Evolutionary conservation across 805 yeast genomes (phyloP), one percentile per base, ranked within the genome.

Genomic region (Pichia eremophila): DNA sequence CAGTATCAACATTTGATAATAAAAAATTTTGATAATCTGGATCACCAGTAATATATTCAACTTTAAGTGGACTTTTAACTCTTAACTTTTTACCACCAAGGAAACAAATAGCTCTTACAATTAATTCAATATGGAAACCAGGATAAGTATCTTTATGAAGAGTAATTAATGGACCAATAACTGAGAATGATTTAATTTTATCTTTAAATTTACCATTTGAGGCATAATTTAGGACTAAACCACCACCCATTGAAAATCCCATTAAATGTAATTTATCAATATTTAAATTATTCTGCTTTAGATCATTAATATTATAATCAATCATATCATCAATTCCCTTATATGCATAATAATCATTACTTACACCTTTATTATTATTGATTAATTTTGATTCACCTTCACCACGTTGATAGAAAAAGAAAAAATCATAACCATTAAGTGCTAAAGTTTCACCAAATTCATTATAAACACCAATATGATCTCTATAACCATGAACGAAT

Each of bases 221-320:
- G 4, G 77, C 79, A 59, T 85, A 84, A 61, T 80, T 81, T 48
- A 85, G 65, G 0, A 67, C 68, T 44, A 85, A 78, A 0, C 83
- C 90, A 19, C 91, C 91, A 44, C 95, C 95, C 90, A 85, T 83
- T 10, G 89, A 83, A 54, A 81, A 87, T 1, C 91, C 89, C 57
- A 75, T 67, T 41, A 85, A 57, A 54, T 68, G 73, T 32, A 83
- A 54, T 51, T 74, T 74, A 43, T 68, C 70, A 1, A 54, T 46
- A 1, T 54, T 46, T 17, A 50, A 49, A 10, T 49, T 55, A 29
- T 58, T 41, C 19, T 58, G 25, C 15, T 47, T 46, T 45, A 63
- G 51, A 29, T 68, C 67, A 18, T 71, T 69, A 22, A 72, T 55
- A 45, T 72, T 73, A 41, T 58, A 58, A 48, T 75, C 66, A 46